Base-by-base conservation (phyloP, 148 eudicot species). In the Rhododendron griersonianum region DNA sequence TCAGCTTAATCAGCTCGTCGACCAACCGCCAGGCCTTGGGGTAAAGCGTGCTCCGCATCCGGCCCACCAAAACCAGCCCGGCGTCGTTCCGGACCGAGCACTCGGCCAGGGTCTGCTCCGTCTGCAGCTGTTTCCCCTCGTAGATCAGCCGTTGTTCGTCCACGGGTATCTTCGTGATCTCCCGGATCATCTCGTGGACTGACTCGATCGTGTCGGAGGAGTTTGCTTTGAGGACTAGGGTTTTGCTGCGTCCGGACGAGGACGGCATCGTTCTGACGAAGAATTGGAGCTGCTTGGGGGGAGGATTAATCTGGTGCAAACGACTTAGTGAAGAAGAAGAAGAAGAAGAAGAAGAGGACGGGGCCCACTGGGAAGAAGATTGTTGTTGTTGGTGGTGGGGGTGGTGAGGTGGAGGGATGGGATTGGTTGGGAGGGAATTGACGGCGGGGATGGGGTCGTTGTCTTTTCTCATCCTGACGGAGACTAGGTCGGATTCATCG, bases 41-140 rank as follows among this genome's bases (percentile, higher is more conserved):
- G 74, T 94, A 91, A 25, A 4, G 82, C 0, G 98, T 93, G 88
- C 95, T 93, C 80, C 98, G 85, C 95, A 96, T 89, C 0, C 94
- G 79, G 0, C 92, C 95, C 1, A 95, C 94, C 53, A 96, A 30
- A 25, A 92, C 91, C 7, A 96, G 81, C 6, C 84, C 88, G 0
- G 93, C 88, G 41, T 95, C 95, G 0, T 92, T 93, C 71, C 89
- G 86, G 2, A 97, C 85, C 1, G 37, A 48, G 23, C 93, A 94
- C 2, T 91, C 90, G 5, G 87, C 88, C 53, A 97, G 67, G 0
- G 94, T 90, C 14, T 93, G 88, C 82, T 97, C 98, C 89, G 87
- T 85, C 85, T 90, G 93, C 1, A 97, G 90, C 87, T 95, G 96
- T 74, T 84, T 93, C 11, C 98, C 95, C 3, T 75, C 47, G 53